Percentiles rank a stretch among this genome's conserved stretches.
Conservation (phyloP, 768 basidiomycete species). For the Omphalotus guepiniiformis region DNA sequence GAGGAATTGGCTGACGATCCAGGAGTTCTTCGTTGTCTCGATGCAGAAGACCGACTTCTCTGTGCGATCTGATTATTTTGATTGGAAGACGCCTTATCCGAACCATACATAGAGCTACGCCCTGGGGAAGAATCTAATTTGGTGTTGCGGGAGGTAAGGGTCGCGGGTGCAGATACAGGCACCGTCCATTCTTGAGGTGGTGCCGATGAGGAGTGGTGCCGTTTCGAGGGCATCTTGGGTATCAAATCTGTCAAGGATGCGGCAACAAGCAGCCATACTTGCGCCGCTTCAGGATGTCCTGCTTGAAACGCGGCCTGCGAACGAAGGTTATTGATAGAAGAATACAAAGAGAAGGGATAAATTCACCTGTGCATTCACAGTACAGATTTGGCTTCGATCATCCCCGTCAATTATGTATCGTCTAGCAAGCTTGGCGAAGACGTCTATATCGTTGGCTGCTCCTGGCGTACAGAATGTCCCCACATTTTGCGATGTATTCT, state of each 20-base stretch:
- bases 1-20: conserved; percentile 57
- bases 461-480: conserved; percentile 44
- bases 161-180: conserved; percentile 39
- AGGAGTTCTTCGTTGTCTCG: conserved; percentile 44
- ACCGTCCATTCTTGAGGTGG: conserved; percentile 22
- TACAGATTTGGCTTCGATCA: conserved; percentile 46
- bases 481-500: conserved; percentile 51
- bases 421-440: conserved; percentile 58
- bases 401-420: conserved; percentile 53
- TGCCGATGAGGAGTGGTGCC: conserved; percentile 20
- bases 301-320: conserved; percentile 54
- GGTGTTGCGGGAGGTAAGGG: conserved; percentile 28
- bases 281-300: conserved; percentile 51
- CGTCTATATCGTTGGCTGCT: conserved; percentile 36
- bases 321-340: conserved; percentile 14
- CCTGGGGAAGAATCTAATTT: conserved; percentile 24
- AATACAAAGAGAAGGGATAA: not conserved
- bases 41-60: conserved; percentile 31
- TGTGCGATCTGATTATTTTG: conserved; percentile 15
- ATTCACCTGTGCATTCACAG: conserved; percentile 54
- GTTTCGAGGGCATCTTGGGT: conserved; percentile 27
- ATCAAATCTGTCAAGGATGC: conserved; percentile 50
- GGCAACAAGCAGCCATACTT: conserved; percentile 63
- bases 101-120: conserved; percentile 13
- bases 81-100: conserved; percentile 13